Conservation (phyloP, 2,329 filamentous ascomycete genomes). For the Pseudogymnoascus sp. region DNA sequence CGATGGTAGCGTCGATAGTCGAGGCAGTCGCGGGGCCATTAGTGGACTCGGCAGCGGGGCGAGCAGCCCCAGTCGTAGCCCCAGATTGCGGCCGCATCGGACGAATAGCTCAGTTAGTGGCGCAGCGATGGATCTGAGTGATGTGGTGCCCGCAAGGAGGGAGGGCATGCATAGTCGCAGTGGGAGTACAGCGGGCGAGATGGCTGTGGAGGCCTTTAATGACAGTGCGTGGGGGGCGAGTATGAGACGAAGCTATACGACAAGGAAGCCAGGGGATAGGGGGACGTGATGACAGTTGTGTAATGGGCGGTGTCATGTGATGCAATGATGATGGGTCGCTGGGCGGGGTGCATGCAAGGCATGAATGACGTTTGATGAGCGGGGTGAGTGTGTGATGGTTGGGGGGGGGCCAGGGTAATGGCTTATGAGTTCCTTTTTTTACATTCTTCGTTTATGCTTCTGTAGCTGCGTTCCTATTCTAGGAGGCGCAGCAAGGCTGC, state of each 20-base stretch:
- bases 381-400: background rate
- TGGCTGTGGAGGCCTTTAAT: conserved; percentile 77
- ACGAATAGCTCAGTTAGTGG: conserved; percentile 6
- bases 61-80: background rate
- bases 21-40: background rate
- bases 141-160: conserved; percentile 18
- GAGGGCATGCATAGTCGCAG: conserved; percentile 43
- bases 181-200: conserved; percentile 62
- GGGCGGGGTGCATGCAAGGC: background rate
- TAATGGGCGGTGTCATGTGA: background rate
- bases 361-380: background rate
- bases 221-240: conserved; percentile 91
- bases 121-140: background rate
- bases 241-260: conserved; percentile 79
- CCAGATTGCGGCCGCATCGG: conserved; percentile 1
- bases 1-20: background rate
- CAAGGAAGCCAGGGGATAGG: conserved; percentile 35
- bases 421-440: background rate
- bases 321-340: background rate
- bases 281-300: background rate
- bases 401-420: background rate
- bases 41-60: background rate
- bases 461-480: background rate
- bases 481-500: background rate
- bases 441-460: background rate